Evolutionary conservation across 2,329 filamentous ascomycete genomes (phyloP).

Genomic region (Didymella pinodella): DNA sequence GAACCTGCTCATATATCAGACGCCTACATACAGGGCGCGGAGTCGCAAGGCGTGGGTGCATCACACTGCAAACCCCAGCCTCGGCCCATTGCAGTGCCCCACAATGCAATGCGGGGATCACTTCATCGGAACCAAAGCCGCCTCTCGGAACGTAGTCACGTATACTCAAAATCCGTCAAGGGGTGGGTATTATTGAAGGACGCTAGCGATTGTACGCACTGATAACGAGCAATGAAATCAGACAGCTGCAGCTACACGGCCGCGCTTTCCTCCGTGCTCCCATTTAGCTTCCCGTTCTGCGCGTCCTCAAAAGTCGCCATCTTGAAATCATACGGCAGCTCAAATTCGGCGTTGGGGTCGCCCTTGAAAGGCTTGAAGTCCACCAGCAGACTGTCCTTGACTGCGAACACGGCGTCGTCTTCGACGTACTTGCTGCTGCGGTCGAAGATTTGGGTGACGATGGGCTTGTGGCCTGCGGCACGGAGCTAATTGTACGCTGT

Average conservation of each 20-base stretch:
- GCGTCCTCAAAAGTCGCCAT: constrained; percentile 49
- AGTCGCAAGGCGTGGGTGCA: constrained; percentile 12
- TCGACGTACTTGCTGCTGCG: constrained; percentile 68
- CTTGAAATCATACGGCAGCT: constrained; percentile 63
- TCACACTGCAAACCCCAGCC: neutral
- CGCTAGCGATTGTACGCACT: neutral
- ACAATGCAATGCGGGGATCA: constrained; percentile 6
- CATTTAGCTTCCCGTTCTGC: constrained; percentile 37
- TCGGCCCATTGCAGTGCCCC: constrained; percentile 3
- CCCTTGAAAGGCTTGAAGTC: constrained; percentile 63
- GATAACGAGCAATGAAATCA: neutral
- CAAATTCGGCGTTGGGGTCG: constrained; percentile 61
- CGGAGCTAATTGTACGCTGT: constrained; percentile 54
- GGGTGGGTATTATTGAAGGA: neutral
- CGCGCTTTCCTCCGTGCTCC: constrained; percentile 40
- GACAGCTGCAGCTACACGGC: neutral
- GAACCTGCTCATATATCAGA: neutral
- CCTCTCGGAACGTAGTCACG: constrained; percentile 1
- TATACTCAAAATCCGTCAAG: neutral
- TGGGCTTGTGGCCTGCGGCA: constrained; percentile 67
- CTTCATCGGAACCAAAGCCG: constrained; percentile 3
- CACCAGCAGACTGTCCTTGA: constrained; percentile 66
- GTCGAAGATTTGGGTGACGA: constrained; percentile 83
- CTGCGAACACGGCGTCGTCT: constrained; percentile 66
- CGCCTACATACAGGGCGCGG: constrained; percentile 6